Conservation (phyloP, 306 rosid species). For the Rosa lucieae region DNA sequence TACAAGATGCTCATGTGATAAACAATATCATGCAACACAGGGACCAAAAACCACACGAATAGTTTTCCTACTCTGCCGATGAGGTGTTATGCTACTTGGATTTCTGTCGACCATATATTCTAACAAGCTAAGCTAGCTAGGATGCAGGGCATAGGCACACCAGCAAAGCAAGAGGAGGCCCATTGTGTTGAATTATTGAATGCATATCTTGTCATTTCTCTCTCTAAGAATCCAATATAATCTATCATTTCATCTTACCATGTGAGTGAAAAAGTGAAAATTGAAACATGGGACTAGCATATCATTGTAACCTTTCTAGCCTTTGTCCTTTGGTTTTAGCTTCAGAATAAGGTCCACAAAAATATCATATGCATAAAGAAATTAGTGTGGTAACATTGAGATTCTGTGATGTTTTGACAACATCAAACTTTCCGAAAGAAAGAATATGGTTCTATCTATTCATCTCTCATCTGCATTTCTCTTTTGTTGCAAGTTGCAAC, state of each 20-base stretch:
- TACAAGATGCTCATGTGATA: not conserved
- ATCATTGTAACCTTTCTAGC: slow-evolving; percentile 12
- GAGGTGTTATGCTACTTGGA: slow-evolving; percentile 9
- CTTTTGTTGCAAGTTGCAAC: not conserved
- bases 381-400: not conserved
- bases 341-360: slow-evolving; percentile 6
- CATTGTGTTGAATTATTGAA: not conserved
- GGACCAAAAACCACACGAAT: too few relatives aligned
- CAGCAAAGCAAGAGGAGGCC: slow-evolving; percentile 35
- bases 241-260: not conserved
- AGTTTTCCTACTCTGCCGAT: too few relatives aligned
- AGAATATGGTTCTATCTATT: not conserved
- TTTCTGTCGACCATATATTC: slow-evolving; percentile 12
- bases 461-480: not conserved
- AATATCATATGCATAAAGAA: not conserved
- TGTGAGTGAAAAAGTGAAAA: slow-evolving; percentile 7
- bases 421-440: slow-evolving; percentile 4
- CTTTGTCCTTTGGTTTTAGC: slow-evolving; percentile 13
- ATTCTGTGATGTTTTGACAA: not conserved
- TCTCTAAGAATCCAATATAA: not conserved
- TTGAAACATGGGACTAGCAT: slow-evolving; percentile 10
- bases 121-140: not conserved
- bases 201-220: slow-evolving; percentile 8
- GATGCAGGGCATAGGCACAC: slow-evolving; percentile 19
- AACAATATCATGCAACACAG: not conserved